These are phyloP conservation scores for Urochloa ruziziensis DNA, from an alignment of 176 grass and related monocot species.

Conservation along the genomic window DNA sequence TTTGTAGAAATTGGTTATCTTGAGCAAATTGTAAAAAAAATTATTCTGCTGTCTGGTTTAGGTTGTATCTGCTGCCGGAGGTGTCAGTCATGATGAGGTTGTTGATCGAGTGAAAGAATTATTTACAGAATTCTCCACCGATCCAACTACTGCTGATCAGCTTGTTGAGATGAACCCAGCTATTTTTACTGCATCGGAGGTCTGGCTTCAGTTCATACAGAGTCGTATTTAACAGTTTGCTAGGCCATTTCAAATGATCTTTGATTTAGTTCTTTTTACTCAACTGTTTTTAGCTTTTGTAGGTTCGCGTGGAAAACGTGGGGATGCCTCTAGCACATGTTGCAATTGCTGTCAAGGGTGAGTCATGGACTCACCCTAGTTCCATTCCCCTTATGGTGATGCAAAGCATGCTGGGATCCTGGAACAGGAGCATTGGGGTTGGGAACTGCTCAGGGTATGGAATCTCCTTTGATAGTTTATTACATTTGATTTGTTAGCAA, in stretches of 20 bases:
- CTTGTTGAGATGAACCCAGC: conserved; percentile 75
- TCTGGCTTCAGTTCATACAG: conserved; percentile 33
- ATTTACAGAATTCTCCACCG: conserved; percentile 83
- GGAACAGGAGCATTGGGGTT: conserved; percentile 65
- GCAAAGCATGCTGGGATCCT: conserved; percentile 87
- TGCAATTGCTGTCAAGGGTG: conserved; percentile 88
- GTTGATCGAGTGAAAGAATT: conserved; percentile 70
- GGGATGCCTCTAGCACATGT: conserved; percentile 65
- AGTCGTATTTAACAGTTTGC: conserved; percentile 7
- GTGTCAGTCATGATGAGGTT: conserved; percentile 77
- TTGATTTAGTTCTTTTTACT: conserved; percentile 8
- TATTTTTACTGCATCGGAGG: conserved; percentile 88
- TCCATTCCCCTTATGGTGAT: conserved; percentile 98
- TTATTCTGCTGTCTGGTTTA: conserved; percentile 28
- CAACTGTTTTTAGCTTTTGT: conserved; percentile 13
- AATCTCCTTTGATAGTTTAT: conserved; percentile 5
- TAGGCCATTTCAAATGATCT: conserved; percentile 28
- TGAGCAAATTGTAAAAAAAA: background rate
- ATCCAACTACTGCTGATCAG: conserved; percentile 85
- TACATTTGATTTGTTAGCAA: background rate
- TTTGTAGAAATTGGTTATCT: background rate
- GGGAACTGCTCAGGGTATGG: conserved; percentile 90
- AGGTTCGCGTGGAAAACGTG: conserved; percentile 66
- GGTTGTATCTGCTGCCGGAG: conserved; percentile 96
- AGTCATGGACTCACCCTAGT: conserved; percentile 75